These are phyloP conservation scores for Arctium minus DNA, from an alignment of 129 eudicot species.

Conservation along the genomic window DNA sequence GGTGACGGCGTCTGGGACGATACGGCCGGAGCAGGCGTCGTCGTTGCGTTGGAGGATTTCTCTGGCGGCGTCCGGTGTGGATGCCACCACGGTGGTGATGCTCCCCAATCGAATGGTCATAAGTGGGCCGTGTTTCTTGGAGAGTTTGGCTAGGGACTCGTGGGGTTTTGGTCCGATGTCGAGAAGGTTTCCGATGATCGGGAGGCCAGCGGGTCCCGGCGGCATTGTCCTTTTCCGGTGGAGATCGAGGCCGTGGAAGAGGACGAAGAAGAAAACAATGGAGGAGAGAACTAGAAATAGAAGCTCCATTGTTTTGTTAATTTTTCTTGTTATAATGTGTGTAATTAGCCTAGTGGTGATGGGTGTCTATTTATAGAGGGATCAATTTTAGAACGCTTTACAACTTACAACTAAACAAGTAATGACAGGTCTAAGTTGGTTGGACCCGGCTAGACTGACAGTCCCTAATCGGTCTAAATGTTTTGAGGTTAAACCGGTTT, in stretches of 20 bases:
- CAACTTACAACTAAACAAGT: no score
- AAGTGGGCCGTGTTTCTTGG: conserved; percentile 23
- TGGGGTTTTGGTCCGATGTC: conserved; percentile 32
- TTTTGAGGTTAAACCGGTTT: background rate
- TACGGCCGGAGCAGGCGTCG: conserved; percentile 33
- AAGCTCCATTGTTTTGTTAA: background rate
- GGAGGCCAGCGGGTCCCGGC: conserved; percentile 29
- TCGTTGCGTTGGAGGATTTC: conserved; percentile 42
- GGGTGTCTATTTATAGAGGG: background rate
- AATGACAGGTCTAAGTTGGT: background rate
- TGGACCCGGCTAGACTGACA: background rate
- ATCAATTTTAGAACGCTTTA: background rate
- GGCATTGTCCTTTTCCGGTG: background rate
- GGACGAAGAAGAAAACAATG: background rate
- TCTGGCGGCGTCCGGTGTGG: conserved; percentile 9
- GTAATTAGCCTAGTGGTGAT: background rate
- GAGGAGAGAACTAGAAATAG: background rate
- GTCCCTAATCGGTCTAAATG: background rate
- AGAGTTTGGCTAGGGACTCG: conserved; percentile 26
- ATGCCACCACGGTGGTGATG: conserved; percentile 8
- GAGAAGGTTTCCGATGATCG: conserved; percentile 41
- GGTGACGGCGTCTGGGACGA: conserved; percentile 22
- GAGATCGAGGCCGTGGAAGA: background rate
- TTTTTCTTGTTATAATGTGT: background rate
- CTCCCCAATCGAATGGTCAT: conserved; percentile 16